Conservation (phyloP, 495 filamentous ascomycete species). For the Collariella sp. region DNA sequence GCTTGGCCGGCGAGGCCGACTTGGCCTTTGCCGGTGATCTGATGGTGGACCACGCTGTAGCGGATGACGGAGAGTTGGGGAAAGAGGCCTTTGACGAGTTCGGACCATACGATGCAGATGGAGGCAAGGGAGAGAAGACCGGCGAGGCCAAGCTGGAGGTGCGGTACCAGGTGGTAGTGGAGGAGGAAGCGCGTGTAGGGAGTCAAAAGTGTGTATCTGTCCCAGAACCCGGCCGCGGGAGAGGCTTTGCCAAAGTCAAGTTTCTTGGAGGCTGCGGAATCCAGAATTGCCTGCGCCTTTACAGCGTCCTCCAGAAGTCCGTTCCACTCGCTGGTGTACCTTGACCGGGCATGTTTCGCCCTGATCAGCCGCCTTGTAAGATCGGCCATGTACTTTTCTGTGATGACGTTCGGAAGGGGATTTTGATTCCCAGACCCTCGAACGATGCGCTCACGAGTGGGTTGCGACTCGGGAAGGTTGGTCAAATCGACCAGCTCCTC, state of each 20-base stretch:
- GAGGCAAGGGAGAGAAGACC: constrained; percentile 64
- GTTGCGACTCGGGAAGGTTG: constrained; percentile 55
- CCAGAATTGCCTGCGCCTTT: constrained; percentile 70
- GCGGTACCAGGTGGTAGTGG: constrained; percentile 61
- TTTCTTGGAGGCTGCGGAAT: constrained; percentile 70
- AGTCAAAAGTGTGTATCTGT: constrained; percentile 55
- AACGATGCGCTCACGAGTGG: constrained; percentile 32
- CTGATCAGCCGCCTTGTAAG: constrained; percentile 71
- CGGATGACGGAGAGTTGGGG: constrained; percentile 74
- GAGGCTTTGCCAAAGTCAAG: constrained; percentile 61
- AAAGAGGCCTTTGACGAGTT: constrained; percentile 68
- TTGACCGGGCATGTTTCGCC: constrained; percentile 69
- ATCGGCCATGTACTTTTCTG: constrained; percentile 85
- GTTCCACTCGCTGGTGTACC: constrained; percentile 84
- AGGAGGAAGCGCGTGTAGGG: constrained; percentile 78
- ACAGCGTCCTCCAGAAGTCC: constrained; percentile 61
- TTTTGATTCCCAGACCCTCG: constrained; percentile 33
- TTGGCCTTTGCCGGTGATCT: constrained; percentile 51
- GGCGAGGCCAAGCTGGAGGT: constrained; percentile 51
- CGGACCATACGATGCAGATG: constrained; percentile 79
- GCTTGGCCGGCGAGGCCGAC: constrained; percentile 78
- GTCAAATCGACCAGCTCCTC: constrained; percentile 74
- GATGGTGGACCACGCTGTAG: constrained; percentile 76
- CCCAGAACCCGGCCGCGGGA: constrained; percentile 45
- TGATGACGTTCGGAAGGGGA: constrained; percentile 68